A percentile compares a stretch with the other conserved stretches of the same genome.
Evolutionary conservation across 2,329 filamentous ascomycete species (phyloP).

Genomic region (Colletotrichum trifolii): DNA sequence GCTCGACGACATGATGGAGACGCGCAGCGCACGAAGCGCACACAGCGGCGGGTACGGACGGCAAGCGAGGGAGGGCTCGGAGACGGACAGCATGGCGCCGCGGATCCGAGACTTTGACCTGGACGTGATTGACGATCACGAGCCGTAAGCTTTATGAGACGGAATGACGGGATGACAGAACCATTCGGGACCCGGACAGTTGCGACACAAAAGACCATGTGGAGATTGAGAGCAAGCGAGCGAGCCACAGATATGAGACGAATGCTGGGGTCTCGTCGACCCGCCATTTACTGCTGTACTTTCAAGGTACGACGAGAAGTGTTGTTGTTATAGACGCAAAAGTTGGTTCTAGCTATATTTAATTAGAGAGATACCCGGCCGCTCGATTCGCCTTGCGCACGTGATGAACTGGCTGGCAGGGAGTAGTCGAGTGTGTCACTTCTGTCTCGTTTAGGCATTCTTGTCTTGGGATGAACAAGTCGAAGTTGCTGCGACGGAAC

Average conservation of each 20-base stretch:
- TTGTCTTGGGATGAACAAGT: too few relatives aligned
- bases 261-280: neutral
- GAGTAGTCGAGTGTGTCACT: neutral
- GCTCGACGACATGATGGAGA: constrained; percentile 42
- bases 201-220: neutral
- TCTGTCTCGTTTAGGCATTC: neutral
- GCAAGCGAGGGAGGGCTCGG: constrained; percentile 38
- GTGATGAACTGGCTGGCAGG: neutral
- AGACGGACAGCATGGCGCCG: constrained; percentile 41
- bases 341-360: constrained; percentile 10
- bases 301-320: neutral
- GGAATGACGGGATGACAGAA: constrained; percentile 21
- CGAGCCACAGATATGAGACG: neutral
- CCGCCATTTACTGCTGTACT: neutral
- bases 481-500: too few relatives aligned
- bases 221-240: neutral
- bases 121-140: constrained; percentile 47
- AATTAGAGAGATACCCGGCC: constrained; percentile 20
- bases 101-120: constrained; percentile 52
- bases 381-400: neutral
- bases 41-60: constrained; percentile 7
- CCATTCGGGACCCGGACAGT: neutral
- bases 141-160: constrained; percentile 36
- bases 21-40: constrained; percentile 39
- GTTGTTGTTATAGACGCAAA: constrained; percentile 11